Evolutionary conservation across 2,329 filamentous ascomycete genomes (phyloP).

Genomic region (Chrysosporium queenslandicum): DNA sequence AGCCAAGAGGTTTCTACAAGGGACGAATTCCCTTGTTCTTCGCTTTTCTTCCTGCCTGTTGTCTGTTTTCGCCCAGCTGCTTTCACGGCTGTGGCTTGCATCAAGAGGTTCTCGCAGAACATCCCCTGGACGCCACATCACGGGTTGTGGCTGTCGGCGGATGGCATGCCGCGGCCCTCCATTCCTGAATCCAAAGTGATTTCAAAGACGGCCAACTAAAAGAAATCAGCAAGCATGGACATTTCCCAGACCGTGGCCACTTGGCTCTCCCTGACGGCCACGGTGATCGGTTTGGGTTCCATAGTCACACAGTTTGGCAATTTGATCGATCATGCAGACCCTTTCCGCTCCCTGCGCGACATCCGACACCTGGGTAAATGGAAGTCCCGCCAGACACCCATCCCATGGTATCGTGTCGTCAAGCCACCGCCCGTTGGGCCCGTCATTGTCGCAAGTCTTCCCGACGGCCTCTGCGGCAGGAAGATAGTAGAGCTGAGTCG

Average conservation of each 20-base stretch:
- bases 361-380: constrained; percentile 2
- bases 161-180: too few relatives aligned
- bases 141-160: too few relatives aligned
- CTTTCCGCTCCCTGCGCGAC: constrained; percentile 2
- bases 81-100: too few relatives aligned
- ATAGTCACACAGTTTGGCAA: constrained; percentile 1
- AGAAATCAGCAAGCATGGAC: not conserved
- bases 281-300: constrained; percentile 4
- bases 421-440: constrained; percentile 4
- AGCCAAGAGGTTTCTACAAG: too few relatives aligned
- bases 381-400: not conserved
- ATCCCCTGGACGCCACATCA: too few relatives aligned
- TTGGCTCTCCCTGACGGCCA: constrained; percentile 5
- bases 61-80: too few relatives aligned
- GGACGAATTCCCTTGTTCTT: too few relatives aligned
- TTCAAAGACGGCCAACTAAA: not conserved
- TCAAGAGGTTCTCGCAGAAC: too few relatives aligned
- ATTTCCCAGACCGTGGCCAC: constrained; percentile 4
- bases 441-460: not conserved
- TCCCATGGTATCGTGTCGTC: constrained; percentile 6
- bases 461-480: not conserved
- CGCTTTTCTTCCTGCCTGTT: too few relatives aligned
- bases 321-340: not conserved
- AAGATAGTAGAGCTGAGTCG: not conserved
- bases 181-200: too few relatives aligned